Evolutionary conservation across 129 eudicot genomes (phyloP), one percentile per base, ranked within the genome.

Genomic region (Mikania micrantha): DNA sequence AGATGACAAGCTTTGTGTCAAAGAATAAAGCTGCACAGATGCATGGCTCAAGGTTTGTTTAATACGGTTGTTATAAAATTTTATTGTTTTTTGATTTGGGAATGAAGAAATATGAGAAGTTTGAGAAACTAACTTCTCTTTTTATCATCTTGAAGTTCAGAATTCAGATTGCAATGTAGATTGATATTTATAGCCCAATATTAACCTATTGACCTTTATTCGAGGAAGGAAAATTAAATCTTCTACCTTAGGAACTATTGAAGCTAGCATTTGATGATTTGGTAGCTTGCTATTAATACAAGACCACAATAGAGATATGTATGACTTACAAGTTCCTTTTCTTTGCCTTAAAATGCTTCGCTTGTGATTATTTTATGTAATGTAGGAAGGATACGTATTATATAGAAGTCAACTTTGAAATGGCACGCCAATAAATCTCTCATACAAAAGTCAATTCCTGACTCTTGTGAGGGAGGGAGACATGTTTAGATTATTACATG

Each of bases 21-120:
- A 92, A 86, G 78, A 92, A 92, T 67, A 92, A 79, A 84, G 98
- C 96, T 73, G 98, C 98, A 74, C 91, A 92, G 73, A 82, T 92
- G 40, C 90, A 87, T 61, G 83, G 87, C 61, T 81, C 93, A 78
- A 93, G 96, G 98, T 93, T 63, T 34, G 78, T 47, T 67, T 76
- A 67, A 59, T 12, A 50, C 73, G 53, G 21, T 45, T 49, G 34
- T 11, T 41, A 13, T 21, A 19, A 36, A 20, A 53, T 49, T 62
- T 4, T 0, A 22, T 34, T 65, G 9, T 6, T 34, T 50, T 69
- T 48, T 50, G 71, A 36, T 36, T 22, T 36, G 32, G 25, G 8
- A 28, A 27, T 57, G 62, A 57, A 57, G 39, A 2, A 28, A 12
- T 57, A 53, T 57, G 1, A 12, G 19, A 11, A 13, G 29, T 57